phyloP scores from a whole-genome alignment of 768 basidiomycete genomes.

The Serendipita indica region DNA sequence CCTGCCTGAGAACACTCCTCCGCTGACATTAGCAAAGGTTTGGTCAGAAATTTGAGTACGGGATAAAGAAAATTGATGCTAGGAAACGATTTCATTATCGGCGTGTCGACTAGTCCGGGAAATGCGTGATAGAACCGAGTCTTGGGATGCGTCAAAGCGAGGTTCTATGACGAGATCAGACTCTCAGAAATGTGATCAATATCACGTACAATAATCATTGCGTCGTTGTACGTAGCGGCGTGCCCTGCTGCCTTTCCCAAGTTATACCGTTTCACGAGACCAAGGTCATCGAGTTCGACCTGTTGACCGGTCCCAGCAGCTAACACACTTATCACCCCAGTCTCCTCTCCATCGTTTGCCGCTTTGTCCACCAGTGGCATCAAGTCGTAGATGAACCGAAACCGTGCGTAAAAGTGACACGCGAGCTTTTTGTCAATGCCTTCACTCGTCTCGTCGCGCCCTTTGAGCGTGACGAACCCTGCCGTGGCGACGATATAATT shows the following conservation, averaged over 20 bases:
- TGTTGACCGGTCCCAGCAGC: conserved; percentile 23
- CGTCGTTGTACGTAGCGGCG: conserved; percentile 35
- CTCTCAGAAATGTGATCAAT: too few species aligned
- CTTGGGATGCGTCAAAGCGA: conserved; percentile 11
- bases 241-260: conserved; percentile 23
- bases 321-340: conserved; percentile 34
- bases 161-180: too few species aligned
- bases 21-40: background rate
- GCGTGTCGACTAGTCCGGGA: conserved; percentile 11
- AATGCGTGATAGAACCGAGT: conserved; percentile 10
- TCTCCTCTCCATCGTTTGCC: conserved; percentile 32
- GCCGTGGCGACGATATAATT: conserved; percentile 39
- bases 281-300: conserved; percentile 35
- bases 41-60: background rate
- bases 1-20: background rate
- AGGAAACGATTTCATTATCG: background rate
- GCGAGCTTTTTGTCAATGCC: conserved; percentile 32
- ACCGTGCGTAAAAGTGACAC: conserved; percentile 38
- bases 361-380: conserved; percentile 32
- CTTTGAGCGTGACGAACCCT: conserved; percentile 28
- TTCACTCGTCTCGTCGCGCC: conserved; percentile 31
- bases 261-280: conserved; percentile 33
- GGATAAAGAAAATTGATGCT: background rate
- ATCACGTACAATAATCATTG: too few species aligned
- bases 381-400: conserved; percentile 34